These are phyloP conservation scores for Astrothelium macrocarpum DNA, from an alignment of 495 filamentous ascomycete species.

Conservation along the genomic window DNA sequence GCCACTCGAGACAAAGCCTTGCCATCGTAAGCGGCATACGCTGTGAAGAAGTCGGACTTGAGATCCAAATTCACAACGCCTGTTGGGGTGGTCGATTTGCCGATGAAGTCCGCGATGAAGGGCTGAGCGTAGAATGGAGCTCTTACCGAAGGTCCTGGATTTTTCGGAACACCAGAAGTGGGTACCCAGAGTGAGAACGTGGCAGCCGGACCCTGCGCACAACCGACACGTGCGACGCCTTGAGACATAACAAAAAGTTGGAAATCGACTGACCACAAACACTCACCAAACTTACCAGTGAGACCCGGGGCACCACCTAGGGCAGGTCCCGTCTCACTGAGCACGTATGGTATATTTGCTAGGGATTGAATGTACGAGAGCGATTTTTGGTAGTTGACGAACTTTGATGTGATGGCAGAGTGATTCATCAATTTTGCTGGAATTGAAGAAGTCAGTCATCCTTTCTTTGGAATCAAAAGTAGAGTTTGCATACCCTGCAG, in stretches of 20 bases:
- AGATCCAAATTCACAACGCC: constrained; percentile 12
- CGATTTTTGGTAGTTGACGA: constrained; percentile 5
- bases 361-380: not conserved
- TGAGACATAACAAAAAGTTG: constrained; percentile 11
- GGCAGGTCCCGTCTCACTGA: constrained; percentile 14
- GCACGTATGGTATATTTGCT: constrained; percentile 7
- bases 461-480: too few relatives aligned
- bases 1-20: constrained; percentile 14
- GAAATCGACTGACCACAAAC: constrained; percentile 17
- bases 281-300: constrained; percentile 8
- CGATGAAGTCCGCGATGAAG: constrained; percentile 16
- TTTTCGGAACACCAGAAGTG: constrained; percentile 1
- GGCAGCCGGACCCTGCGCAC: constrained; percentile 10
- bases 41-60: constrained; percentile 14
- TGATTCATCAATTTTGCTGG: constrained; percentile 22
- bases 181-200: constrained; percentile 13
- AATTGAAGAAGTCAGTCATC: too few relatives aligned
- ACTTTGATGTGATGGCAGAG: constrained; percentile 16
- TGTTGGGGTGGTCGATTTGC: constrained; percentile 9
- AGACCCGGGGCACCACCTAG: constrained; percentile 4
- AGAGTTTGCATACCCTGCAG: constrained; percentile 7
- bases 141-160: constrained; percentile 10
- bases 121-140: constrained; percentile 12
- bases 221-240: constrained; percentile 13
- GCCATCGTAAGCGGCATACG: constrained; percentile 25